A percentile compares a stretch with the other conserved stretches of the same genome.
These are phyloP conservation scores for Pythium apleroticum DNA, from an alignment of 352 stramenopile species.

Conservation along the genomic window DNA sequence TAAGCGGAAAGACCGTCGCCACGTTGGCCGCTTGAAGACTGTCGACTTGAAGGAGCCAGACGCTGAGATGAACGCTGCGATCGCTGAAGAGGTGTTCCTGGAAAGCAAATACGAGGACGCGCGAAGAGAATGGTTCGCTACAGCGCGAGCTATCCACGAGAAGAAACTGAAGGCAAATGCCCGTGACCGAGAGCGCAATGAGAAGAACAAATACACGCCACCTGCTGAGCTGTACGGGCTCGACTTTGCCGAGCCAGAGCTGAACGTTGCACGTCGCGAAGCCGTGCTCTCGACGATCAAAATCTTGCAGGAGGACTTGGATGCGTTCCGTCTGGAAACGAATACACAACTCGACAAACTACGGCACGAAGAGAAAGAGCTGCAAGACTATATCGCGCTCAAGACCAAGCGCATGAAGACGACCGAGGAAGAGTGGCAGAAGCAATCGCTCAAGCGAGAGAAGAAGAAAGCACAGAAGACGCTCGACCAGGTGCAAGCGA, in stretches of 20 bases:
- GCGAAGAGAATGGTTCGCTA: constrained; percentile 40
- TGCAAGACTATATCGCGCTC: constrained; percentile 73
- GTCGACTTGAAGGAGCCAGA: constrained; percentile 26
- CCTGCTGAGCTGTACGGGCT: constrained; percentile 50
- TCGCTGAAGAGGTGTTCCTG: constrained; percentile 62
- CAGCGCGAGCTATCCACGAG: constrained; percentile 41
- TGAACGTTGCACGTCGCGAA: constrained; percentile 65
- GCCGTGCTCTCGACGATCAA: constrained; percentile 48
- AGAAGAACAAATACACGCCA: constrained; percentile 44
- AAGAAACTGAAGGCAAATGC: constrained; percentile 32
- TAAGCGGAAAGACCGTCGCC: constrained; percentile 61
- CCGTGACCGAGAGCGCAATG: constrained; percentile 26
- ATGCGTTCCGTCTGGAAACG: constrained; percentile 58
- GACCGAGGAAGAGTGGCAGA: constrained; percentile 81
- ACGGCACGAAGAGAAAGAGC: constrained; percentile 59
- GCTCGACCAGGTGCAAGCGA: constrained; percentile 52
- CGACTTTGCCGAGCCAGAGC: constrained; percentile 60
- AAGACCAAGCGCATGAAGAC: constrained; percentile 78
- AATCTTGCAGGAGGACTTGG: constrained; percentile 54
- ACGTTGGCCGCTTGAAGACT: constrained; percentile 32
- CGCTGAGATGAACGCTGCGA: constrained; percentile 23
- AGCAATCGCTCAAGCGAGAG: constrained; percentile 77
- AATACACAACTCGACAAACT: constrained; percentile 61
- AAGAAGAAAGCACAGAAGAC: constrained; percentile 79
- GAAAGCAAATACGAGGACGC: constrained; percentile 67